These are phyloP conservation scores for Pichia nanzhaoensis DNA, from an alignment of 805 yeast species.

Conservation along the genomic window DNA sequence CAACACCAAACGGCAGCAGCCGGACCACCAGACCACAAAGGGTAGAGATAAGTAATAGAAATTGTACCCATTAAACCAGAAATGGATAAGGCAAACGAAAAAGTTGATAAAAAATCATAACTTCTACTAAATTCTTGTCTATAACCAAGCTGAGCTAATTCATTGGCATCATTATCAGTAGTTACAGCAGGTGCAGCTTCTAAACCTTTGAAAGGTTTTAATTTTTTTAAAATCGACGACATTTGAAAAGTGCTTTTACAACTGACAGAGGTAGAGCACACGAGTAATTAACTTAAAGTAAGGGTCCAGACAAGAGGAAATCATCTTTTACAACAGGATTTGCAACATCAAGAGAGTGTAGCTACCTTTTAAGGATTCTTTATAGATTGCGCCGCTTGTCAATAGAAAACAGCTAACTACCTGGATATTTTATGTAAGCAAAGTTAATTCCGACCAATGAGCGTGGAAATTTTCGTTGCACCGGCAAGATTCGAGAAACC, in stretches of 20 bases:
- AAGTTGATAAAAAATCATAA: constrained; percentile 54
- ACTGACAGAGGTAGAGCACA: no score
- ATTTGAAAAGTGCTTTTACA: background rate
- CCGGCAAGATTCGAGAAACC: no score
- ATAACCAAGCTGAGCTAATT: constrained; percentile 44
- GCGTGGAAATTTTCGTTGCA: no score
- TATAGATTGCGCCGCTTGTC: no score
- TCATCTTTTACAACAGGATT: no score
- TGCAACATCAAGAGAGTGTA: no score
- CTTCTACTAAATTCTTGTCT: constrained; percentile 54
- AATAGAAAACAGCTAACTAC: no score
- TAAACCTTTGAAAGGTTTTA: background rate
- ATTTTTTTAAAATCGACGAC: background rate
- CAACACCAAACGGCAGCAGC: constrained; percentile 62
- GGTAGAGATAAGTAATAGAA: constrained; percentile 45
- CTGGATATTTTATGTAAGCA: no score
- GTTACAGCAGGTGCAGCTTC: background rate
- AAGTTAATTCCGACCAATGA: no score
- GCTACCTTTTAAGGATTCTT: no score
- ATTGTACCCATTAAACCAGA: constrained; percentile 62
- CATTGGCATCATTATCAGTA: constrained; percentile 14
- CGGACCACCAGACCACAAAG: constrained; percentile 50
- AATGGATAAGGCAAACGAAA: constrained; percentile 57
- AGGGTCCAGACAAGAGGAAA: no score
- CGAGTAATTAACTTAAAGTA: no score